phyloP scores from a whole-genome alignment of 2,329 filamentous ascomycete genomes.

The Diaporthe citrichinensis region DNA sequence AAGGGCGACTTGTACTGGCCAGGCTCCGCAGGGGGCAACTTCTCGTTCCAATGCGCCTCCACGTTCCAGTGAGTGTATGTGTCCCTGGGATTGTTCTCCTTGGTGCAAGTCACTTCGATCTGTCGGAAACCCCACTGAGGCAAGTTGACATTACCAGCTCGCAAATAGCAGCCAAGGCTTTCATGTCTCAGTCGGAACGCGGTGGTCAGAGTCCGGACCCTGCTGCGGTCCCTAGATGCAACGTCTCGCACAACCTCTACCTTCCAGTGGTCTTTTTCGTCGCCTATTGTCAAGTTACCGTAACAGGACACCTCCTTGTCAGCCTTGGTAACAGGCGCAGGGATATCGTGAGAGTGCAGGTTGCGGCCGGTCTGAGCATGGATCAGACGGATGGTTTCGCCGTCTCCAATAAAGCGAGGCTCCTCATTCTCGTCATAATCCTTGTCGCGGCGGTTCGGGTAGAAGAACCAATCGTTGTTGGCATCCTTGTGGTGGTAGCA shows the following conservation, averaged over 20 bases:
- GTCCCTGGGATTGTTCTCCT: conserved; percentile 92
- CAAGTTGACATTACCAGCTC: conserved; percentile 94
- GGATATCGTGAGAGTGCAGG: conserved; percentile 92
- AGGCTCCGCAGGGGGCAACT: conserved; percentile 88
- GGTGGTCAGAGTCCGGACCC: conserved; percentile 91
- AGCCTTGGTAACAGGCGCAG: conserved; percentile 89
- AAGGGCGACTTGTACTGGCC: conserved; percentile 97
- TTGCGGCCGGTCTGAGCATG: conserved; percentile 97
- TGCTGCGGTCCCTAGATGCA: conserved; percentile 86
- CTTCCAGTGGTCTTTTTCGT: conserved; percentile 98
- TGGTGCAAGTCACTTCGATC: conserved; percentile 96
- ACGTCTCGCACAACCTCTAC: conserved; percentile 93
- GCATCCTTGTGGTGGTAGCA: conserved; percentile 99
- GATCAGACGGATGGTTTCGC: conserved; percentile 85
- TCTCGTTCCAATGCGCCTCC: conserved; percentile 94
- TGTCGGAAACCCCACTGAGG: conserved; percentile 99
- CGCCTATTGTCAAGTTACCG: conserved; percentile 93
- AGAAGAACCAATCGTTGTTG: conserved; percentile 99
- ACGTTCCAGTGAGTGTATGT: conserved; percentile 99
- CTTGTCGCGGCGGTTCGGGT: conserved; percentile 85
- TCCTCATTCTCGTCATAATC: conserved; percentile 81
- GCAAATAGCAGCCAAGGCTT: conserved; percentile 89
- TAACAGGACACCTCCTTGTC: conserved; percentile 96
- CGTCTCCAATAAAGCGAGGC: conserved; percentile 83
- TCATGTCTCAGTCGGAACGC: conserved; percentile 90